These are phyloP conservation scores for Pontederia crassipes DNA, from an alignment of 176 grass and related monocot genomes.

Conservation along the genomic window DNA sequence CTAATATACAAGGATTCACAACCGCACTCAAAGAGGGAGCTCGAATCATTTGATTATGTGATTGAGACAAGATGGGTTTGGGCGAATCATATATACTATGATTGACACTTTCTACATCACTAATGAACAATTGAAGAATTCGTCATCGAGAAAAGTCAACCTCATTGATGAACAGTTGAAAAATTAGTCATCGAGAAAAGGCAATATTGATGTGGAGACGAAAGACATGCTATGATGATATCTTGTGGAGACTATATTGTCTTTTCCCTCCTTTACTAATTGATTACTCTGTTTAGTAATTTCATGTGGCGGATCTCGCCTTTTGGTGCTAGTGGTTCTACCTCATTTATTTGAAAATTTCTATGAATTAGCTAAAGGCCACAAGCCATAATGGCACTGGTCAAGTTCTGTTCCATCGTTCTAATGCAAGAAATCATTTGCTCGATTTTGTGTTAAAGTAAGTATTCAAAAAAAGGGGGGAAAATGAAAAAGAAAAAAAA, in stretches of 20 bases:
- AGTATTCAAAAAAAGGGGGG: neutral
- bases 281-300: neutral
- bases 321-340: too few relatives aligned
- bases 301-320: too few relatives aligned
- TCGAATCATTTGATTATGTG: too few relatives aligned
- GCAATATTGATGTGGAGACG: slow-evolving; percentile 70
- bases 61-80: too few relatives aligned
- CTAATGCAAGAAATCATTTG: slow-evolving; percentile 96
- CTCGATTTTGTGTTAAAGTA: slow-evolving; percentile 79
- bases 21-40: too few relatives aligned
- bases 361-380: slow-evolving; percentile 32
- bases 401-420: slow-evolving; percentile 84
- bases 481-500: too few relatives aligned
- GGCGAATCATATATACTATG: slow-evolving; percentile 66
- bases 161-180: slow-evolving; percentile 66
- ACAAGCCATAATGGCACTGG: slow-evolving; percentile 89
- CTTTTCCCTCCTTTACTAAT: neutral
- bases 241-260: slow-evolving; percentile 81
- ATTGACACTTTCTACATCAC: slow-evolving; percentile 75
- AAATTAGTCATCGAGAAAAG: slow-evolving; percentile 73
- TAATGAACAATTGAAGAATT: too few relatives aligned
- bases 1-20: too few relatives aligned
- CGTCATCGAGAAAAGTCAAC: too few relatives aligned
- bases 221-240: slow-evolving; percentile 54
- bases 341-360: neutral